Evolutionary conservation across 1,284 basidiomycete genomes (phyloP), one percentile per base, ranked within the genome.

Genomic region (Hymenochaete sp.): DNA sequence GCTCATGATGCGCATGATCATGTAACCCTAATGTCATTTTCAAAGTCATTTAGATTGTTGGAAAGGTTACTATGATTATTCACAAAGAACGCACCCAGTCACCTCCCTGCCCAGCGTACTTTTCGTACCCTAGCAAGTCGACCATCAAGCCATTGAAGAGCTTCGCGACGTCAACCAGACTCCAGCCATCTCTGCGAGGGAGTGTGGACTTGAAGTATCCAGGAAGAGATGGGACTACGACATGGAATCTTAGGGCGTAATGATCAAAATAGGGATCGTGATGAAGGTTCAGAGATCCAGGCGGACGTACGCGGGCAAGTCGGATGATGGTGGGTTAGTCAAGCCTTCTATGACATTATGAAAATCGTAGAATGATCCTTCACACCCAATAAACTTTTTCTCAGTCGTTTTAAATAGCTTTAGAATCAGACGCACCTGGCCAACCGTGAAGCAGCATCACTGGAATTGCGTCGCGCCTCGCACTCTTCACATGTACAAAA

Each of bases 351-450:
- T 51, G 13, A 58, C 55, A 36, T 56, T 58, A 45, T 58, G 53
- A 29, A 58, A 58, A 42, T 58, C 56, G 42, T 49, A 55, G 46
- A 58, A 56, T 3, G 52, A 55, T 14, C 56, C 55, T 50, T 40
- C 28, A 26, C 22, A 35, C 10, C 13, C 7, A 13, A 27, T 27
- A 25, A 16, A 39, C 14, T 26, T 14, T 38, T 21, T 13, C 19
- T 19, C n/a, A 13, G 14, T 21, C n/a, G 14, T 13, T 14, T 22
- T 10, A 21, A 33, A 24, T 26, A n/a, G 32, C 11, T 9, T 21
- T 22, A 42, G 10, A 2, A 22, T 4, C 16, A 13, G n/a, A 42
- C 42, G 8, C 35, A 55, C 53, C 52, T n/a, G 55, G 55, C 56
- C 56, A 58, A 10, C 56, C 56, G 39, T 58, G 55, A 2, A 55